phyloP scores from a whole-genome alignment of 495 filamentous ascomycete species.

The Talaromyces borbonicus region DNA sequence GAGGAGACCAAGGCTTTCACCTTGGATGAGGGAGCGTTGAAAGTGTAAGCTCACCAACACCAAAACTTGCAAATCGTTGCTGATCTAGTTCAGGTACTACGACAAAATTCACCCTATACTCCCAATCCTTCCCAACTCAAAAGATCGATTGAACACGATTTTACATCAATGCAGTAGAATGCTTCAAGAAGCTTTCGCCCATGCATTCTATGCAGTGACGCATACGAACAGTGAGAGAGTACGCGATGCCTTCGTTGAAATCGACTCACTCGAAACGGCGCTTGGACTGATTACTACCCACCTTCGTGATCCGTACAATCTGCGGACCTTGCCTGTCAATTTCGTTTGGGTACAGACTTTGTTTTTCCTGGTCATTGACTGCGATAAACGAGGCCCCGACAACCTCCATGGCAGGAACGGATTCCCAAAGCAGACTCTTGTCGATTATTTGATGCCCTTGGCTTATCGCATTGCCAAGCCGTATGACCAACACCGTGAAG shows the following conservation, averaged over 20 bases:
- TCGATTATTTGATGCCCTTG: constrained; percentile 31
- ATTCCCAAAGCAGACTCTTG: constrained; percentile 31
- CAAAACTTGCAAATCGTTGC: background rate
- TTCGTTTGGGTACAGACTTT: constrained; percentile 34
- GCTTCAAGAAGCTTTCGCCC: constrained; percentile 62
- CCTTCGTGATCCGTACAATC: constrained; percentile 39
- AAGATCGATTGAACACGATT: constrained; percentile 48
- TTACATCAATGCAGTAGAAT: constrained; percentile 49
- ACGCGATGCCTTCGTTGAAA: constrained; percentile 26
- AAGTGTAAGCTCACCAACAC: constrained; percentile 22
- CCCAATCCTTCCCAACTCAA: constrained; percentile 62
- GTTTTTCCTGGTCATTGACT: constrained; percentile 36
- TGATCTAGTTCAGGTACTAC: constrained; percentile 47
- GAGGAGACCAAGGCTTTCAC: constrained; percentile 32
- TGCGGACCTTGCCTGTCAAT: constrained; percentile 27
- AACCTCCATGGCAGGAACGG: constrained; percentile 36
- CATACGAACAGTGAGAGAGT: constrained; percentile 31
- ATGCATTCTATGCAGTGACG: constrained; percentile 49
- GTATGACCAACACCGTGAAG: constrained; percentile 28
- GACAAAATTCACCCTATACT: constrained; percentile 61
- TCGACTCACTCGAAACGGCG: constrained; percentile 32
- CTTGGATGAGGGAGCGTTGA: constrained; percentile 36
- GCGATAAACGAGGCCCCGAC: constrained; percentile 34
- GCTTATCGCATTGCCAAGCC: constrained; percentile 33
- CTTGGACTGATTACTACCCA: constrained; percentile 42